These are phyloP conservation scores for Halenospora varia DNA, from an alignment of 495 filamentous ascomycete species.

Conservation along the genomic window DNA sequence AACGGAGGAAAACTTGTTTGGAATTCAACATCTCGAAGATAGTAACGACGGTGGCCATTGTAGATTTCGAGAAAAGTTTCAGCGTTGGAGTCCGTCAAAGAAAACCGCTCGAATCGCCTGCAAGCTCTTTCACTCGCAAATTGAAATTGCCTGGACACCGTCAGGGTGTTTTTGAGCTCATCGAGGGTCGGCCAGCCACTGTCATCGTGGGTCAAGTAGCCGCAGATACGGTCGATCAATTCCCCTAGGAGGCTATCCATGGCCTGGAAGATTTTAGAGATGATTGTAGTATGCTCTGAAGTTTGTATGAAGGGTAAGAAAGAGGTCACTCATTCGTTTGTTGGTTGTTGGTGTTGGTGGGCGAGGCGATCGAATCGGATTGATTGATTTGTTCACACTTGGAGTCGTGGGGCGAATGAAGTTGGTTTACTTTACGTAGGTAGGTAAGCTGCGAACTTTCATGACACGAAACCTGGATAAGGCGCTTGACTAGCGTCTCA, in stretches of 20 bases:
- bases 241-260: constrained; percentile 22
- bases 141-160: background rate
- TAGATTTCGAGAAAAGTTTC: background rate
- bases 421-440: too few relatives aligned
- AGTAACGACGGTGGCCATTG: background rate
- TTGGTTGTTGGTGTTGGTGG: too few relatives aligned
- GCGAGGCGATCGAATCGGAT: too few relatives aligned
- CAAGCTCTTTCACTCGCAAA: background rate
- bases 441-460: too few relatives aligned
- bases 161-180: background rate
- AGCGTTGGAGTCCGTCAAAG: background rate
- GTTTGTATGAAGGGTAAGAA: too few relatives aligned
- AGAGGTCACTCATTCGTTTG: too few relatives aligned
- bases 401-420: too few relatives aligned
- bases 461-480: too few relatives aligned
- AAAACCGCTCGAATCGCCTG: background rate
- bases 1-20: background rate
- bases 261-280: constrained; percentile 19
- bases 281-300: too few relatives aligned
- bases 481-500: too few relatives aligned
- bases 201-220: constrained; percentile 25
- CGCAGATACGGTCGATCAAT: constrained; percentile 35
- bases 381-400: too few relatives aligned
- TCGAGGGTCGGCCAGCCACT: too few relatives aligned
- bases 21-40: background rate